phyloP scores from a whole-genome alignment of 805 yeast species.

The Candida takata region DNA sequence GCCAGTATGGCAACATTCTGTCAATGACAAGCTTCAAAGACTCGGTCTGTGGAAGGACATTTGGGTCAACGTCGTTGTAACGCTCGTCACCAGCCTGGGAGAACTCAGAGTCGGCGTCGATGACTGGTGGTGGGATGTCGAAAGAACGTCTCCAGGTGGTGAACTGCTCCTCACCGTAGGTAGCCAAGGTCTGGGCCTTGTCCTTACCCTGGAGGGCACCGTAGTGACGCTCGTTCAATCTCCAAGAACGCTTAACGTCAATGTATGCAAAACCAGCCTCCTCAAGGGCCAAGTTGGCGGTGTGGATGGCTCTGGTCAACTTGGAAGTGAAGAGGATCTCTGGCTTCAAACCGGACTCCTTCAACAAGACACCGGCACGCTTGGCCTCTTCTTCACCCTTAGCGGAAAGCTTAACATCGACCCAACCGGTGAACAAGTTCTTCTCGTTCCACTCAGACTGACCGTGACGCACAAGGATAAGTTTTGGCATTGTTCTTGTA shows the following conservation, averaged over 20 bases:
- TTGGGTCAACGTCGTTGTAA: slow-evolving; percentile 78
- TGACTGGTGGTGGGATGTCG: slow-evolving; percentile 92
- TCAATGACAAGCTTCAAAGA: slow-evolving; percentile 92
- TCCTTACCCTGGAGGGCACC: slow-evolving; percentile 99
- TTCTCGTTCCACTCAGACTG: slow-evolving; percentile 99
- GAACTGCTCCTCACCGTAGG: slow-evolving; percentile 89
- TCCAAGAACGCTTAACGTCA: slow-evolving; percentile 93
- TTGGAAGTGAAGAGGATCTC: slow-evolving; percentile 87
- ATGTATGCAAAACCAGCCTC: slow-evolving; percentile 84
- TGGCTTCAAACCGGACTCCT: slow-evolving; percentile 78
- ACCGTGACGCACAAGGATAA: slow-evolving; percentile 96
- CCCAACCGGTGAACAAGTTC: slow-evolving; percentile 99
- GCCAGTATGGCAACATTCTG: slow-evolving; percentile 96
- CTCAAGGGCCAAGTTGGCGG: slow-evolving; percentile 91
- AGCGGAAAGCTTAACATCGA: slow-evolving; percentile 80
- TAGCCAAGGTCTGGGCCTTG: slow-evolving; percentile 85
- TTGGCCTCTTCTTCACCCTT: slow-evolving; percentile 86
- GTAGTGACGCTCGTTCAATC: slow-evolving; percentile 98
- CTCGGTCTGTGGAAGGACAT: slow-evolving; percentile 87
- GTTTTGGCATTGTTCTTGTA: slow-evolving; percentile 42
- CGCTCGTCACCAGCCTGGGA: slow-evolving; percentile 83
- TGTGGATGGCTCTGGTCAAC: slow-evolving; percentile 91
- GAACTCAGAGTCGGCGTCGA: slow-evolving; percentile 70
- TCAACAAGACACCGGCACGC: slow-evolving; percentile 88
- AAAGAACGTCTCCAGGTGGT: slow-evolving; percentile 96